Evolutionary conservation across 2,329 filamentous ascomycete species (phyloP).

Genomic region (Ascomycota sp.): DNA sequence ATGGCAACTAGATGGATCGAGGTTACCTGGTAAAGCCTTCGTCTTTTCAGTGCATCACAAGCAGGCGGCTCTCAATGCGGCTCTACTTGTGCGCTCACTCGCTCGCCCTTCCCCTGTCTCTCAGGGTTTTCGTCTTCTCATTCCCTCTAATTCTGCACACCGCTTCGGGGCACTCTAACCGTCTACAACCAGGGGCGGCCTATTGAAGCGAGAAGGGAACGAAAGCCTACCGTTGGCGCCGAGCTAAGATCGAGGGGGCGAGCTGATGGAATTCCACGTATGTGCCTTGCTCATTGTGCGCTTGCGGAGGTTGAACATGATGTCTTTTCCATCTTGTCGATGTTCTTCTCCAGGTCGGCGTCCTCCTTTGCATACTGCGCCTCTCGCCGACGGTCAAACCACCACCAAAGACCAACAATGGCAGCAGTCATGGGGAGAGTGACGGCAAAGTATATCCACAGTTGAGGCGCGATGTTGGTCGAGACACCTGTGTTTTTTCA

Average conservation of each 20-base stretch:
- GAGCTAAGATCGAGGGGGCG: slow-evolving; percentile 7
- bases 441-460: slow-evolving; percentile 45
- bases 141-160: too few relatives aligned
- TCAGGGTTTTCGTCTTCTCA: too few relatives aligned
- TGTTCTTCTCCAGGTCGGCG: slow-evolving; percentile 29
- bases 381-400: slow-evolving; percentile 30
- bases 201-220: not conserved
- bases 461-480: slow-evolving; percentile 7
- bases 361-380: slow-evolving; percentile 27
- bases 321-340: slow-evolving; percentile 36
- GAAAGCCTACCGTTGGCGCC: not conserved
- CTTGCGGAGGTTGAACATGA: slow-evolving; percentile 33
- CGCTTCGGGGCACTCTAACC: too few relatives aligned
- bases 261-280: slow-evolving; percentile 26
- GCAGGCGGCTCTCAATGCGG: too few relatives aligned
- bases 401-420: slow-evolving; percentile 34
- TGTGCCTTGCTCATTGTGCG: slow-evolving; percentile 34
- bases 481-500: not conserved
- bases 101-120: too few relatives aligned
- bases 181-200: too few relatives aligned
- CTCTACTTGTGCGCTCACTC: too few relatives aligned
- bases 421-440: slow-evolving; percentile 34
- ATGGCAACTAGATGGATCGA: too few relatives aligned
- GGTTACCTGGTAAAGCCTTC: too few relatives aligned
- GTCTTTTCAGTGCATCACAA: too few relatives aligned